Percentiles rank a stretch among this genome's conserved stretches.
Evolutionary conservation across 176 grass and related monocot genomes (phyloP).

Genomic region (Secale cereale): DNA sequence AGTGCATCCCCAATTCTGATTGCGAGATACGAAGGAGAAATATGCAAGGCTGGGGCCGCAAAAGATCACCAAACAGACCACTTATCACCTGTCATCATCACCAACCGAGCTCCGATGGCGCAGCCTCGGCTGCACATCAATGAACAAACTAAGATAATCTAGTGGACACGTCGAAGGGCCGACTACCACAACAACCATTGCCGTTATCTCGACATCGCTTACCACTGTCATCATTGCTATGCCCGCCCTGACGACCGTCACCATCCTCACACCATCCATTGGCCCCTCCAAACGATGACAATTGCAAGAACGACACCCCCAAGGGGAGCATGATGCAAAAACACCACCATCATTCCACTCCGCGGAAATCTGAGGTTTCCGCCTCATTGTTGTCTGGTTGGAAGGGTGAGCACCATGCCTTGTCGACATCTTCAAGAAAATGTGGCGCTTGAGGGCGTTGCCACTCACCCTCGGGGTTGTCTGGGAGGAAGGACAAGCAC

Average conservation of each 20-base stretch:
- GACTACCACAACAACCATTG: background rate
- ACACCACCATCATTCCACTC: too few species aligned
- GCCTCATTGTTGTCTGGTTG: too few species aligned
- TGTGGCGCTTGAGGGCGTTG: rapidly evolving
- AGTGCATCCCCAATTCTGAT: too few species aligned
- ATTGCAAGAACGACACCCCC: background rate
- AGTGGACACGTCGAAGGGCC: rapidly evolving
- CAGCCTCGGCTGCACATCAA: too few species aligned
- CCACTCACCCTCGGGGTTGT: too few species aligned
- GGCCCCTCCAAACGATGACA: background rate
- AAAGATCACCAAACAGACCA: too few species aligned
- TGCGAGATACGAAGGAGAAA: rapidly evolving
- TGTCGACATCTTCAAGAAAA: background rate
- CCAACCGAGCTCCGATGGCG: rapidly evolving
- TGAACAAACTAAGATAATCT: too few species aligned
- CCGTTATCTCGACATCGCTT: background rate
- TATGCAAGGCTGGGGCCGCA: too few species aligned
- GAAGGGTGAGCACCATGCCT: background rate
- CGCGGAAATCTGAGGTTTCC: rapidly evolving
- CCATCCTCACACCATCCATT: background rate
- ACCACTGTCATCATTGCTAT: rapidly evolving
- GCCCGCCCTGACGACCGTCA: background rate
- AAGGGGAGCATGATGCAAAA: too few species aligned
- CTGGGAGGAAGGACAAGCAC: too few species aligned
- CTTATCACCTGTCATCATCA: too few species aligned